Base-by-base conservation (phyloP, 495 filamentous ascomycete species). In the Xylaria curta region DNA sequence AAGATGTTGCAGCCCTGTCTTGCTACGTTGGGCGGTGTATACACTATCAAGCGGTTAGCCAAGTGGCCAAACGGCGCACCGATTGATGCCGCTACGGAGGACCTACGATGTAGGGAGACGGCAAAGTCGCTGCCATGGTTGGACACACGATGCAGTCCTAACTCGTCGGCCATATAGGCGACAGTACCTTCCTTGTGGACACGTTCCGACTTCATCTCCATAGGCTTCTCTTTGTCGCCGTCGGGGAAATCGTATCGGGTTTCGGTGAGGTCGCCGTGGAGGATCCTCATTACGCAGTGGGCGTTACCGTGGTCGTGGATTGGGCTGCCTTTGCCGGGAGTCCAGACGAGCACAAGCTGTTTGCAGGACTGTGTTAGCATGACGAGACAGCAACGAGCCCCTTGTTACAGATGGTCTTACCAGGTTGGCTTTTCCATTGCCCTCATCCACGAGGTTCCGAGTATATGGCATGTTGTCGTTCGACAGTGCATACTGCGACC, bases 251-350 rank as follows among this genome's bases (percentile, higher is more conserved):
- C 85, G 79, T 94, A 98, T 24, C 91, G 87, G 9, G 91, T 93
- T 83, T 98, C 95, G 72, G 87, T 89, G 51, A 98, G 84, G 47
- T 84, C 84, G 31, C 95, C 94, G 73, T 90, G 89, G 46, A 97
- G 87, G 72, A 97, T 83, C 78, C 86, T 88, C 87, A 89, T 88
- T 67, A 89, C 71, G 77, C 93, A 96, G 75, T 95, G 93, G 31
- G 93, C 91, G 76, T 93, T 90, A 72, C 92, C 92, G 79, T 96
- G 93, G 76, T 98, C 95, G 80, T 98, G 95, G 71, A 97, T 92
- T 0, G 89, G 89, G 76, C 90, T 94, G 26, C 89, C 89, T 80
- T 93, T 93, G n/a, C 93, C 92, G 24, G 95, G 95, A 15, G 87
- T 91, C 95, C 95, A 98, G n/a, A 97, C 95, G 13, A 98, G 87